Conservation (phyloP, 2,329 filamentous ascomycete species). For the Ustulina deusta region DNA sequence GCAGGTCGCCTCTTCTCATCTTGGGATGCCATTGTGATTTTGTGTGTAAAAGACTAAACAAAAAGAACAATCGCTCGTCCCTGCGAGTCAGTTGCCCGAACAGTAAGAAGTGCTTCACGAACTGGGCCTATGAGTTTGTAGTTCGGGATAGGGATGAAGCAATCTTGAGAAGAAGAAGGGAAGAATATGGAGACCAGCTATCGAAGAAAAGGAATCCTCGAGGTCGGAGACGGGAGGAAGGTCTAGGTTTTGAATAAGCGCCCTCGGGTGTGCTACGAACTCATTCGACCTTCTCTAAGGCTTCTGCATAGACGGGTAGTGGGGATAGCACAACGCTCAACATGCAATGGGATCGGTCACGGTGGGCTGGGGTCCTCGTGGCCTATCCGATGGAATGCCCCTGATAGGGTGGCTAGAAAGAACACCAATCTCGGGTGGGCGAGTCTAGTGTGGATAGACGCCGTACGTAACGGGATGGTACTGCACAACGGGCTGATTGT, state of each 20-base stretch:
- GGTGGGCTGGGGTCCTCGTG: slow-evolving; percentile 54
- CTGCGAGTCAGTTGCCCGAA: slow-evolving; percentile 42
- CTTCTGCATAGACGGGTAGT: slow-evolving; percentile 56
- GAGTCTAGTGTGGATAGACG: slow-evolving; percentile 61
- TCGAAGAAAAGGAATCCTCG: slow-evolving; percentile 58
- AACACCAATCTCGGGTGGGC: slow-evolving; percentile 56
- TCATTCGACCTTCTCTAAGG: slow-evolving; percentile 50
- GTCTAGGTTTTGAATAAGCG: slow-evolving; percentile 66
- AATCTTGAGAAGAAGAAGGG: slow-evolving; percentile 51
- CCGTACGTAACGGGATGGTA: slow-evolving; percentile 55
- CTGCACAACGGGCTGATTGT: slow-evolving; percentile 48
- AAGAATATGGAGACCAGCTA: slow-evolving; percentile 67
- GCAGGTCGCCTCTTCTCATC: slow-evolving; percentile 69
- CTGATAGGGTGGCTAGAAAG: slow-evolving; percentile 58
- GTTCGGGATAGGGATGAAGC: slow-evolving; percentile 53
- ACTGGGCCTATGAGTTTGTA: slow-evolving; percentile 45
- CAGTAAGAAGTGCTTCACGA: slow-evolving; percentile 47
- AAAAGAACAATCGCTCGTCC: slow-evolving; percentile 54
- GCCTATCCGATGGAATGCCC: slow-evolving; percentile 48
- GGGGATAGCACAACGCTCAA: slow-evolving; percentile 51
- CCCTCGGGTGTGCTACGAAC: slow-evolving; percentile 51
- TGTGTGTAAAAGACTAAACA: slow-evolving; percentile 49
- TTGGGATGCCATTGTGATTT: slow-evolving; percentile 51
- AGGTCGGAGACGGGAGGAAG: slow-evolving; percentile 55
- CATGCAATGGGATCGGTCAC: slow-evolving; percentile 58